Conservation (phyloP, 2,329 filamentous ascomycete species). For the Epicoccum nigrum region DNA sequence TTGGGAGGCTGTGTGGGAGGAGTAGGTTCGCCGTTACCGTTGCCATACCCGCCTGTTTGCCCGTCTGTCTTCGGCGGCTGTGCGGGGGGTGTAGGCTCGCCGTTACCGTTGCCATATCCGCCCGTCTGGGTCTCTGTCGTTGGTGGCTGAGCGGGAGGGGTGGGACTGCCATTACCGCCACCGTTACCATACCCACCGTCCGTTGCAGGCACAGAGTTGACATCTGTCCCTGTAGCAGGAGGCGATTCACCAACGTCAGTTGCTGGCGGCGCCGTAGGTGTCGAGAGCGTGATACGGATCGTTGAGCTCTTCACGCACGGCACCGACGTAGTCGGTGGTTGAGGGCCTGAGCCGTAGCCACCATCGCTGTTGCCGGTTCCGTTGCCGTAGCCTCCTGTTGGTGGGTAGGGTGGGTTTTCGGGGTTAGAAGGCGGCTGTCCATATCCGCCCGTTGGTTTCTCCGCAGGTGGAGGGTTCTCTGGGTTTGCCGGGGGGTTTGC, state of each 20-base stretch:
- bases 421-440: not conserved
- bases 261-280: not conserved
- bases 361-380: not conserved
- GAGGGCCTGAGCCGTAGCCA: not conserved
- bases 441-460: not conserved
- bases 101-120: too few relatives aligned
- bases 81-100: too few relatives aligned
- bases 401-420: not conserved
- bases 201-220: not conserved
- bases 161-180: not conserved
- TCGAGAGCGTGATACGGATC: slow-evolving; percentile 12
- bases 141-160: not conserved
- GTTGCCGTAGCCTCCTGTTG: not conserved
- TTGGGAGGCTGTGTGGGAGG: not conserved
- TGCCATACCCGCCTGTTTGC: not conserved
- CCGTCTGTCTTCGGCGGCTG: not conserved
- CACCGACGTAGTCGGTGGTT: not conserved
- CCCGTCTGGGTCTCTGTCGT: too few relatives aligned
- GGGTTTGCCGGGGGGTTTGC: not conserved
- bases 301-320: not conserved
- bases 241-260: not conserved
- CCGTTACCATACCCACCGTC: not conserved
- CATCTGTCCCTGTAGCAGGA: not conserved
- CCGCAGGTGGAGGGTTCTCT: not conserved
- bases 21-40: not conserved